Conservation (phyloP, 2,329 filamentous ascomycete species). For the Fusarium caatingaense region DNA sequence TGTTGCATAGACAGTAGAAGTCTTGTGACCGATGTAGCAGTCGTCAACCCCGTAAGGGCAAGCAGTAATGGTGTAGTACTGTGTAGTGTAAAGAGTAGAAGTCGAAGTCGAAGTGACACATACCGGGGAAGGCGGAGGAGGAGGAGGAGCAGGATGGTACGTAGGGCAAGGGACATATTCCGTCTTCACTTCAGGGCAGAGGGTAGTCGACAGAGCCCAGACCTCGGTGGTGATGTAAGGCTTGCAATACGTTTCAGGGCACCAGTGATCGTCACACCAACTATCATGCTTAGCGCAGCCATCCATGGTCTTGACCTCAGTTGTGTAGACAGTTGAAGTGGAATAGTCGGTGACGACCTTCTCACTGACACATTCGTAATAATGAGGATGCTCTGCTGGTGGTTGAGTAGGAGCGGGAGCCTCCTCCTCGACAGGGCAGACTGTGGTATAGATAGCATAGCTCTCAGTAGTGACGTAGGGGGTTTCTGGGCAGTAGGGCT, state of each 20-base stretch:
- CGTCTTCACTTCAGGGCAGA: constrained; percentile 27
- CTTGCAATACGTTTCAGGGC: neutral
- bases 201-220: constrained; percentile 23
- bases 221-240: constrained; percentile 4
- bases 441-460: constrained; percentile 28
- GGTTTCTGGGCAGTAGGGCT: neutral
- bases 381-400: neutral
- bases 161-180: constrained; percentile 6
- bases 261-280: neutral
- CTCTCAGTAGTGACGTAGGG: constrained; percentile 9
- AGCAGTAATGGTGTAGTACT: constrained; percentile 27
- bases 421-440: constrained; percentile 16
- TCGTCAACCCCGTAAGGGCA: constrained; percentile 2
- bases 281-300: neutral
- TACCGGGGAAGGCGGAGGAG: neutral
- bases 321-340: constrained; percentile 25
- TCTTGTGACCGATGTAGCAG: constrained; percentile 11
- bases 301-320: constrained; percentile 25
- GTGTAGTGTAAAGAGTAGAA: constrained; percentile 32
- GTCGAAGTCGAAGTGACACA: neutral
- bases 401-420: neutral
- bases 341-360: constrained; percentile 21
- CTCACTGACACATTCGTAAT: neutral
- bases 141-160: neutral
- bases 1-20: constrained; percentile 28